phyloP scores from a whole-genome alignment of 768 basidiomycete species.

The Erythrobasidium yunnanense region DNA sequence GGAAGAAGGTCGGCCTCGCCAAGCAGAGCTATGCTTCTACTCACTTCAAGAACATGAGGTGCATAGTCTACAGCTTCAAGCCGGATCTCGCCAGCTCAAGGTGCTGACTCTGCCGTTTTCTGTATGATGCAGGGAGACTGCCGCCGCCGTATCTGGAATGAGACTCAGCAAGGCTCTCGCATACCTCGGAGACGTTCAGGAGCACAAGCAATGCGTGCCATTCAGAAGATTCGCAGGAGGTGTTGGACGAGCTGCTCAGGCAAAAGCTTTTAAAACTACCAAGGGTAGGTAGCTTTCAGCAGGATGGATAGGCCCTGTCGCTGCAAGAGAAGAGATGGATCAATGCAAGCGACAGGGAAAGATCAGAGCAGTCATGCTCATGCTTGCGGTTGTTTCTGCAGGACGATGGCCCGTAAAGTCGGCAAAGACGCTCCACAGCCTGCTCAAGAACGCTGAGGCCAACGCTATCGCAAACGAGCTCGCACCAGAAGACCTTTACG shows the following conservation, averaged over 20 bases:
- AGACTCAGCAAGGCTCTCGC: conserved; percentile 87
- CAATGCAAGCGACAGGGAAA: background rate
- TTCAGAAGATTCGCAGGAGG: conserved; percentile 56
- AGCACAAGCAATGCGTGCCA: conserved; percentile 93
- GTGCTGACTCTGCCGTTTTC: too few species aligned
- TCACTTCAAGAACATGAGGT: too few species aligned
- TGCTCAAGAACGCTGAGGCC: conserved; percentile 97
- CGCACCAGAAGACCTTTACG: conserved; percentile 76
- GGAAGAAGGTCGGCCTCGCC: too few species aligned
- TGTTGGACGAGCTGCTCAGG: conserved; percentile 38
- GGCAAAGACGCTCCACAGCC: conserved; percentile 80
- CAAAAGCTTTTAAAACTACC: conserved; percentile 59
- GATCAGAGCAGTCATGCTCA: background rate
- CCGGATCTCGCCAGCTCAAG: too few species aligned
- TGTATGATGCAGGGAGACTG: too few species aligned
- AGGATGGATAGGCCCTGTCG: background rate
- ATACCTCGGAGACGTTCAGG: conserved; percentile 84
- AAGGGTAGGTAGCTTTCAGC: conserved; percentile 52
- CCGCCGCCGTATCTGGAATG: conserved; percentile 81
- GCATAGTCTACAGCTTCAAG: too few species aligned
- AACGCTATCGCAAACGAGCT: conserved; percentile 97
- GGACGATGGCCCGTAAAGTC: conserved; percentile 99
- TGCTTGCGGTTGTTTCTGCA: conserved; percentile 40
- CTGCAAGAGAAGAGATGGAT: background rate
- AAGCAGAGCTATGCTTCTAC: too few species aligned